Conservation (phyloP, 2,329 filamentous ascomycete species). For the Pyricularia sp. region DNA sequence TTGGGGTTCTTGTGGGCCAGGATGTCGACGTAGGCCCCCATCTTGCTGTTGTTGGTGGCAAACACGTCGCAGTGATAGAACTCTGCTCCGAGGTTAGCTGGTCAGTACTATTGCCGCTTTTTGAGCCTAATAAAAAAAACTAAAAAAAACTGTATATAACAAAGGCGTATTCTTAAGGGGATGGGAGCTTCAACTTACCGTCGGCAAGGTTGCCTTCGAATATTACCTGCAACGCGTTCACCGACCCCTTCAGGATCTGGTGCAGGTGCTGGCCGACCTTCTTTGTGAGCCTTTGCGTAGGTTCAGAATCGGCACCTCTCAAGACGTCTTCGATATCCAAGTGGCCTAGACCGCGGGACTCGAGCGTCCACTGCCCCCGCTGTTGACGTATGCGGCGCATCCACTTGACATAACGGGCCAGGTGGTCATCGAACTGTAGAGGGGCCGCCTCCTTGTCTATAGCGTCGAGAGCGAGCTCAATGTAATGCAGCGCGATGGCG, state of each 20-base stretch:
- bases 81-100: not conserved
- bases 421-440: not conserved
- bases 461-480: not conserved
- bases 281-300: not conserved
- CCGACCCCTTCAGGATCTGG: not conserved
- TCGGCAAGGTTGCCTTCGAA: not conserved
- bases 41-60: not conserved
- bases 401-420: not conserved
- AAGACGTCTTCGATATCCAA: not conserved
- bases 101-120: not conserved
- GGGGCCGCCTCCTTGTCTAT: not conserved
- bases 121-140: not conserved
- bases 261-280: not conserved
- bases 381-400: not conserved
- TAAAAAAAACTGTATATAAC: not conserved
- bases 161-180: not conserved
- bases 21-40: not conserved
- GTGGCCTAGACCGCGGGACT: not conserved
- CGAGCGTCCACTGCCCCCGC: not conserved
- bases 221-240: not conserved
- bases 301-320: not conserved
- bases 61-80: not conserved
- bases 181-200: not conserved
- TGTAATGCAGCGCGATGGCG: not conserved
- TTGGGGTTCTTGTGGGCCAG: constrained; percentile 20